Conservation (phyloP, 1,139 yeast species). For the Suhomyces taliae region DNA sequence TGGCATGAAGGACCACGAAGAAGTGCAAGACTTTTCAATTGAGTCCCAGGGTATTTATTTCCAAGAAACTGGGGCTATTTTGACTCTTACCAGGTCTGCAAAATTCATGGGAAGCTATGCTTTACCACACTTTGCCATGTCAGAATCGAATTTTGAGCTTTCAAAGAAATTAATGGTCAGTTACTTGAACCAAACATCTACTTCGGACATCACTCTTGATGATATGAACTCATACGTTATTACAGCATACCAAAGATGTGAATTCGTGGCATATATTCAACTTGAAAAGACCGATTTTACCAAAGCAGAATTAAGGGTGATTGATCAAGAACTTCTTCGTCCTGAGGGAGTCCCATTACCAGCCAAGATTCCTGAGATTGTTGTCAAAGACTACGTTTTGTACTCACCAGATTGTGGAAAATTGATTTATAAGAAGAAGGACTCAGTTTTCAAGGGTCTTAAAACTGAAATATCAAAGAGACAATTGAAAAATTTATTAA, state of each 20-base stretch:
- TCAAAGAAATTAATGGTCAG: conserved; percentile 39
- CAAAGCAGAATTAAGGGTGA: conserved; percentile 50
- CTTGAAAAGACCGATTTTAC: conserved; percentile 58
- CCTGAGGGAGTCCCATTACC: conserved; percentile 80
- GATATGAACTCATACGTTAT: conserved; percentile 39
- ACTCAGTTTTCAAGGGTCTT: conserved; percentile 48
- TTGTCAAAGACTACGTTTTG: conserved; percentile 54
- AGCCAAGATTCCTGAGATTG: conserved; percentile 51
- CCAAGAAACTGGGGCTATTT: conserved; percentile 65
- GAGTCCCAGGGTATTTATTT: conserved; percentile 68
- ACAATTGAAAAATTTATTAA: conserved; percentile 44
- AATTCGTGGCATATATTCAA: conserved; percentile 68
- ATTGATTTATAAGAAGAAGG: conserved; percentile 38
- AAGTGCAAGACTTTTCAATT: conserved; percentile 45
- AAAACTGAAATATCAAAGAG: conserved; percentile 51
- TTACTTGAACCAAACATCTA: conserved; percentile 42
- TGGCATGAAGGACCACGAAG: conserved; percentile 38
- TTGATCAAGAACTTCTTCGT: conserved; percentile 67
- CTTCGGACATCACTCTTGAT: conserved; percentile 36
- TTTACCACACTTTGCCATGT: conserved; percentile 56
- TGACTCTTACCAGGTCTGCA: conserved; percentile 65
- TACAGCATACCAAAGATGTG: conserved; percentile 58
- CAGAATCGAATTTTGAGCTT: conserved; percentile 42
- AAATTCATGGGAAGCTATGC: conserved; percentile 70
- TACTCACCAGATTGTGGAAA: conserved; percentile 92